These are phyloP conservation scores for Penicillium frequentans DNA, from an alignment of 2,329 filamentous ascomycete genomes.

Conservation along the genomic window DNA sequence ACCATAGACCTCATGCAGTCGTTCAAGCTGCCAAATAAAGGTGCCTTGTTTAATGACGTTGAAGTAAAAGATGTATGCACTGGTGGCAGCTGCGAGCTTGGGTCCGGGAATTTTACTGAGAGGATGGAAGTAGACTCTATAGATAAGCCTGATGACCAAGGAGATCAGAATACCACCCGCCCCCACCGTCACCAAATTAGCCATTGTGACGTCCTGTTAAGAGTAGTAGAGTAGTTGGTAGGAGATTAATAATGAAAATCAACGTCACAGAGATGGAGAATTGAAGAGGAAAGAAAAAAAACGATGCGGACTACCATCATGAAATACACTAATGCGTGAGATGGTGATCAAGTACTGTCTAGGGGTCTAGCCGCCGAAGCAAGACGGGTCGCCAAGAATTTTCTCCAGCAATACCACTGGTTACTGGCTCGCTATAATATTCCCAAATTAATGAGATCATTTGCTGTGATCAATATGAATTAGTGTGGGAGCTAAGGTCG, in stretches of 20 bases:
- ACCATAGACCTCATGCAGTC: slow-evolving; percentile 32
- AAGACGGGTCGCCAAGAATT: neutral
- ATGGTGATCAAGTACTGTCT: neutral
- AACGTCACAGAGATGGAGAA: neutral
- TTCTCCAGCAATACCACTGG: neutral
- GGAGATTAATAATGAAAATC: neutral
- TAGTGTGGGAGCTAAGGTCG: neutral
- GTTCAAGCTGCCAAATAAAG: slow-evolving; percentile 35
- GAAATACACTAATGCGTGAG: neutral
- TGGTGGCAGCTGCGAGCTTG: slow-evolving; percentile 33
- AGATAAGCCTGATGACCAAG: slow-evolving; percentile 8
- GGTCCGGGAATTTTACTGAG: slow-evolving; percentile 35
- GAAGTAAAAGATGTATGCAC: slow-evolving; percentile 38
- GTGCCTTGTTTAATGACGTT: slow-evolving; percentile 34
- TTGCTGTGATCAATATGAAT: neutral
- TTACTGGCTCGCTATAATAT: neutral
- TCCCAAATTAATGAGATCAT: neutral
- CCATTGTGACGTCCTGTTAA: no score
- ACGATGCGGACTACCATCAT: neutral
- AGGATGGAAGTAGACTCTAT: slow-evolving; percentile 37
- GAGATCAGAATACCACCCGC: neutral
- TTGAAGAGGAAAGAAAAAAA: neutral
- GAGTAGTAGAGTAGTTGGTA: no score
- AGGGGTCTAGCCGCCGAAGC: neutral
- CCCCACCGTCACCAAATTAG: neutral